These are phyloP conservation scores for Saraca asoca DNA, from an alignment of 331 rosid genomes.

Conservation along the genomic window DNA sequence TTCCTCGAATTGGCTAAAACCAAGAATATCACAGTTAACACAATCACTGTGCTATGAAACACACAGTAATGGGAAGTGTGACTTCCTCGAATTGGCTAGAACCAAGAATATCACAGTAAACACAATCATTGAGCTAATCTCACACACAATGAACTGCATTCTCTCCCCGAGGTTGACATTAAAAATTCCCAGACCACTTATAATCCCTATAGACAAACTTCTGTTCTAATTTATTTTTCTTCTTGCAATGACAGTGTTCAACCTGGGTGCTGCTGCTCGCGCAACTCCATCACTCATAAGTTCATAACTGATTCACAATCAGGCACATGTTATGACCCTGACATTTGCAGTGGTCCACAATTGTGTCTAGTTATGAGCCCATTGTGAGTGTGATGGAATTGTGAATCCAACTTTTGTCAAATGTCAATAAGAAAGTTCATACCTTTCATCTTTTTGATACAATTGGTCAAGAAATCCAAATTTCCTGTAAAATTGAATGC, in stretches of 20 bases:
- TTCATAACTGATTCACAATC: too few species aligned
- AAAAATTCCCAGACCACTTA: neutral
- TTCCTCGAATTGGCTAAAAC: neutral
- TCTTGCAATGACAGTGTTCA: neutral
- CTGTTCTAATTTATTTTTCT: neutral
- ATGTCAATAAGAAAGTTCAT: neutral
- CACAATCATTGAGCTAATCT: neutral
- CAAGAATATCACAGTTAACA: neutral
- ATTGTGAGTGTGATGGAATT: too few species aligned
- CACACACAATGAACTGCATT: slow-evolving; percentile 4
- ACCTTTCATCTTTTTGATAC: slow-evolving; percentile 61
- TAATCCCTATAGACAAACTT: neutral
- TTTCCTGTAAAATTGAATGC: slow-evolving; percentile 60
- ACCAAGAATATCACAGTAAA: neutral
- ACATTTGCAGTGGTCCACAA: too few species aligned
- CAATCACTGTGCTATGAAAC: slow-evolving; percentile 2
- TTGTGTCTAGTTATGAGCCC: too few species aligned
- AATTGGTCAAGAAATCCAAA: slow-evolving; percentile 53
- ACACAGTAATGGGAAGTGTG: slow-evolving; percentile 19
- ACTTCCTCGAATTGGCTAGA: neutral
- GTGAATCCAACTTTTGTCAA: neutral
- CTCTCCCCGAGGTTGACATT: neutral
- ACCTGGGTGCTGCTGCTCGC: neutral
- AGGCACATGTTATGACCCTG: too few species aligned
- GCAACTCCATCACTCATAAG: too few species aligned